Evolutionary conservation across 495 filamentous ascomycete species (phyloP), one percentile per base, ranked within the genome.

Genomic region (Aspergillus nidulans): DNA sequence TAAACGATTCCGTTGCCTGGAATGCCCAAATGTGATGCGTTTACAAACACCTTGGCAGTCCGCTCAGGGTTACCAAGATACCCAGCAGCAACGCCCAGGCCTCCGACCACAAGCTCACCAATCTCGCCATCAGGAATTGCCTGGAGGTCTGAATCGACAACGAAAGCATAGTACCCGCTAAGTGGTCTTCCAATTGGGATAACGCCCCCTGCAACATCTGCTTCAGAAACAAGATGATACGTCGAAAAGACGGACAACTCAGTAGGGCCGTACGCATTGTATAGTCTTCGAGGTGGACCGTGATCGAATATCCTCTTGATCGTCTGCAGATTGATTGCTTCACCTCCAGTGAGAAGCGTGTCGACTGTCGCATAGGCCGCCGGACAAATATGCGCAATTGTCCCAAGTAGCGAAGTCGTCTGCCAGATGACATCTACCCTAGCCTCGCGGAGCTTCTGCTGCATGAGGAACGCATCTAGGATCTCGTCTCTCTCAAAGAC

Each of bases 71-170:
- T 71, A n/a, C 65, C 54, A 0, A 75, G 42, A 55, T 81, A 81
- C 3, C 74, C 77, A 5, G 54, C 19, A 0, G 73, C 62, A 0
- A 79, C 71, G 1, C 71, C 71, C 1, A 65, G 52, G 1, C 78
- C 78, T 0, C 63, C 75, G 26, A 79, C 57, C 34, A 49, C 53
- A 6, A 81, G 62, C 55, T 81, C 71, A 0, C 77, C 78, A 7
- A 69, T 53, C 16, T 68, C 53, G 15, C 74, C 73, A 23, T 59
- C 53, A 0, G 65, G 60, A 0, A 81, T 49, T 0, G 70, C 66
- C 0, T 67, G 57, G 21, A 68, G 42, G n/a, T 65, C 16, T 13
- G 72, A 59, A 50, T 80, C 79, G 5, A 79, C 38, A 19, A 84
- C 66, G 40, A 45, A 48, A 6, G 48, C 2, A 10, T 48, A 54